Conservation (phyloP, 1,284 basidiomycete genomes). For the Apiotrichum siamense region DNA sequence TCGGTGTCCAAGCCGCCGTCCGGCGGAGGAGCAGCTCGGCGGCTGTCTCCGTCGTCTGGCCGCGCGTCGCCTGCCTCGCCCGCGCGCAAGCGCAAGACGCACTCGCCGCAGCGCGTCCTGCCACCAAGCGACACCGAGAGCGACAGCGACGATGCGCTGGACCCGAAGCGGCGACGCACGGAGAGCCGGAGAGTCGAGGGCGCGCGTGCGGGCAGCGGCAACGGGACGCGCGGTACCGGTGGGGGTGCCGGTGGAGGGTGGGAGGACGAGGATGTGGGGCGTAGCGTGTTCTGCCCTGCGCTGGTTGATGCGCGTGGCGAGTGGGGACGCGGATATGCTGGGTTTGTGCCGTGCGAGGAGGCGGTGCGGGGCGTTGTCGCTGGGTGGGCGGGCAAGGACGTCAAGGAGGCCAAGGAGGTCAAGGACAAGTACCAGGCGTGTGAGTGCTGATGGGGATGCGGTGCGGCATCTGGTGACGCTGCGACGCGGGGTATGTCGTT, state of each 20-base stretch:
- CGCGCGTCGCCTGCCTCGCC: background rate
- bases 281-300: conserved; percentile 27
- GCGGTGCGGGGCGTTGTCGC: conserved; percentile 23
- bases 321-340: conserved; percentile 36
- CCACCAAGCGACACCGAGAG: conserved; percentile 15
- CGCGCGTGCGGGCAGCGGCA: too few relatives aligned
- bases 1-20: background rate
- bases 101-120: conserved; percentile 14
- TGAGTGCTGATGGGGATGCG: conserved; percentile 3
- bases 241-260: too few relatives aligned
- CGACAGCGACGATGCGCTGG: conserved; percentile 21
- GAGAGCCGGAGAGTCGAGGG: conserved; percentile 2
- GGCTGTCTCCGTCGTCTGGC: background rate
- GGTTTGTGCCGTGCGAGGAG: conserved; percentile 36
- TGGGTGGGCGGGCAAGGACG: conserved; percentile 27
- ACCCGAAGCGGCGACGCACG: conserved; percentile 14
- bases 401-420: conserved; percentile 9
- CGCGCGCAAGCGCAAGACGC: background rate
- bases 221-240: too few relatives aligned
- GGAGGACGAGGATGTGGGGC: conserved; percentile 18
- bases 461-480: background rate
- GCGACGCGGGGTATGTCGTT: too few relatives aligned
- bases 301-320: conserved; percentile 35
- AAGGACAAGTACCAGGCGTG: conserved; percentile 17
- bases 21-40: too few relatives aligned